Evolutionary conservation across 2,329 filamentous ascomycete species (phyloP).

Genomic region (Epicoccum sorghinum): DNA sequence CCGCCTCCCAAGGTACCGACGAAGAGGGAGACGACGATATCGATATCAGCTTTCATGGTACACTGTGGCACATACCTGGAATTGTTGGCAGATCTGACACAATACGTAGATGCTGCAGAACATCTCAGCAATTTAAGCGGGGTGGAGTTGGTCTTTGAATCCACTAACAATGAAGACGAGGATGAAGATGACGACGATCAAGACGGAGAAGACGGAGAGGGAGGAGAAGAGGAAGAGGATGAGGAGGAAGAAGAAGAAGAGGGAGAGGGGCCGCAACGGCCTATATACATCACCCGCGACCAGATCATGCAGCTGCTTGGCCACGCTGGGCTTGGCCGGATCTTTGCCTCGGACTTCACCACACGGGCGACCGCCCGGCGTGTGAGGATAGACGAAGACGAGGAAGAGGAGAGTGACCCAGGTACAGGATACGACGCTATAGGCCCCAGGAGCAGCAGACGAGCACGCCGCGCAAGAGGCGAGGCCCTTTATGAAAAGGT

Average conservation of each 20-base stretch:
- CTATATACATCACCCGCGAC: slow-evolving; percentile 52
- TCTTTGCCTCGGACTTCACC: slow-evolving; percentile 51
- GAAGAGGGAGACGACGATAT: slow-evolving; percentile 49
- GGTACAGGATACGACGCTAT: slow-evolving; percentile 47
- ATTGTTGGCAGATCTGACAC: neutral
- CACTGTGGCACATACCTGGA: neutral
- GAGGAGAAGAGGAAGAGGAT: slow-evolving; percentile 38
- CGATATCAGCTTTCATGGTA: slow-evolving; percentile 46
- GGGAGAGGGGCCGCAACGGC: slow-evolving; percentile 31
- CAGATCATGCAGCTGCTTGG: slow-evolving; percentile 63
- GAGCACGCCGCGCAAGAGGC: slow-evolving; percentile 54
- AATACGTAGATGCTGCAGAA: slow-evolving; percentile 46
- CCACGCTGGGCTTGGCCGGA: slow-evolving; percentile 58
- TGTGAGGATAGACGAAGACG: slow-evolving; percentile 34
- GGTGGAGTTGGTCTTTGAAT: slow-evolving; percentile 51
- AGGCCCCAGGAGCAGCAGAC: slow-evolving; percentile 35
- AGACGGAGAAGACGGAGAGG: slow-evolving; percentile 45
- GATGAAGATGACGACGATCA: slow-evolving; percentile 45
- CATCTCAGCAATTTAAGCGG: slow-evolving; percentile 50
- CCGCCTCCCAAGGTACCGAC: slow-evolving; percentile 49
- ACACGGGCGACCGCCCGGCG: slow-evolving; percentile 22
- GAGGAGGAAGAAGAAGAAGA: slow-evolving; percentile 34
- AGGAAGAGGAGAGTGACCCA: slow-evolving; percentile 47
- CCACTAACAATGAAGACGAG: slow-evolving; percentile 48
- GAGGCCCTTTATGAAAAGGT: slow-evolving; percentile 74